Evolutionary conservation across 2,329 filamentous ascomycete genomes (phyloP).

Genomic region (Fusarium brachygibbosum): DNA sequence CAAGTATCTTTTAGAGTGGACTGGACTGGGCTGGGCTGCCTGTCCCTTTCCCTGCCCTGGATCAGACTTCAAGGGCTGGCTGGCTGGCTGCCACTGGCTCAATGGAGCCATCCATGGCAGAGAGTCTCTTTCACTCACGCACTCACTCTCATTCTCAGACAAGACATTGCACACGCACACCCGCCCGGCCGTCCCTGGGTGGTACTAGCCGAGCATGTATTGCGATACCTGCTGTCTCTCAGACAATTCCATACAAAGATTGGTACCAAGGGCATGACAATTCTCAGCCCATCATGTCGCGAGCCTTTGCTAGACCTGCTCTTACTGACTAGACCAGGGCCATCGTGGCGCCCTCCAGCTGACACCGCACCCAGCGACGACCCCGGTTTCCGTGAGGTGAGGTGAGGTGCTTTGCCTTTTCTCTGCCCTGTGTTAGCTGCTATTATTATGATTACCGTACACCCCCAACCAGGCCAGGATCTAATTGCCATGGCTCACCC

Average conservation of each 20-base stretch:
- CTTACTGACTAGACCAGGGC: slow-evolving; percentile 43
- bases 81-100: slow-evolving; percentile 21
- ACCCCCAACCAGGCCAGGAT: slow-evolving; percentile 3
- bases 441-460: slow-evolving; percentile 14
- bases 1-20: slow-evolving; percentile 36
- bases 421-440: slow-evolving; percentile 38
- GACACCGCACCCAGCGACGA: slow-evolving; percentile 45
- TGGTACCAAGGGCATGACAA: slow-evolving; percentile 33
- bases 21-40: slow-evolving; percentile 21
- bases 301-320: slow-evolving; percentile 40
- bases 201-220: slow-evolving; percentile 33
- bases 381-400: slow-evolving; percentile 40
- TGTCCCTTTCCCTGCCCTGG: slow-evolving; percentile 29
- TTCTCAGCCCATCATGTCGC: slow-evolving; percentile 31
- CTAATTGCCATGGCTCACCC: slow-evolving; percentile 7
- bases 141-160: slow-evolving; percentile 21
- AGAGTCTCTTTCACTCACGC: slow-evolving; percentile 4
- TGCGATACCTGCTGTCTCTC: slow-evolving; percentile 25
- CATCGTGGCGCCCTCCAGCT: slow-evolving; percentile 50
- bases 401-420: slow-evolving; percentile 42
- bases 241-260: slow-evolving; percentile 24
- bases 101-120: slow-evolving; percentile 37
- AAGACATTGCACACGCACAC: slow-evolving; percentile 45
- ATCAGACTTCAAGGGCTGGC: slow-evolving; percentile 16
- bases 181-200: slow-evolving; percentile 35